A percentile compares a stretch with the other conserved stretches of the same genome.
phyloP scores from a whole-genome alignment of 352 stramenopile species.

The Pelagophyceae sp. region DNA sequence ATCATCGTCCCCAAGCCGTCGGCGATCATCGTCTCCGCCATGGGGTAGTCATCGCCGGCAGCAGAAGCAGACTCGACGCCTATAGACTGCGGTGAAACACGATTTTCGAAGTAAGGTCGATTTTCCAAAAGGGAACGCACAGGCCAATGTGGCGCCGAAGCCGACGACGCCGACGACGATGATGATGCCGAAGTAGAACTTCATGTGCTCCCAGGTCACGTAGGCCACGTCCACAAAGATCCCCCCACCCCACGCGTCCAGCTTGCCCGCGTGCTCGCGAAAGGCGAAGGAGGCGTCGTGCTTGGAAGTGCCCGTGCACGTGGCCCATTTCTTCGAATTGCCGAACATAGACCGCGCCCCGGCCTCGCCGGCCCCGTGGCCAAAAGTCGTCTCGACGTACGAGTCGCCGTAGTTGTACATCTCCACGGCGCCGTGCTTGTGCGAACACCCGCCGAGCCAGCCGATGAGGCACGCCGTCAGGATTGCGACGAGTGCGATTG shows the following conservation, averaged over 20 bases:
- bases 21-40: constrained; percentile 41
- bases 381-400: background rate
- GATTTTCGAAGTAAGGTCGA: too few relatives aligned
- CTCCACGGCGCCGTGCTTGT: constrained; percentile 20
- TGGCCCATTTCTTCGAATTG: background rate
- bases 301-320: constrained; percentile 13
- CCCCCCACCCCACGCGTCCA: constrained; percentile 12
- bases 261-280: constrained; percentile 5
- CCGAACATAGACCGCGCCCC: background rate
- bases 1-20: constrained; percentile 45
- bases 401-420: constrained; percentile 20
- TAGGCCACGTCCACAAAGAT: constrained; percentile 22
- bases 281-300: constrained; percentile 18
- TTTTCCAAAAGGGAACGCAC: too few relatives aligned
- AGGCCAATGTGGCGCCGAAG: constrained; percentile 21
- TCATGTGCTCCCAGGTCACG: constrained; percentile 29
- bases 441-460: constrained; percentile 33
- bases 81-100: constrained; percentile 10
- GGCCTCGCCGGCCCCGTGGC: background rate
- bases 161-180: constrained; percentile 39
- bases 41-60: constrained; percentile 37
- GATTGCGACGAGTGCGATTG: constrained; percentile 38
- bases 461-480: constrained; percentile 33
- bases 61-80: constrained; percentile 36
- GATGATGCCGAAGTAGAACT: constrained; percentile 35